A percentile compares a stretch with the other conserved stretches of the same genome.
These are phyloP conservation scores for Biscogniauxia sp. DNA, from an alignment of 2,329 filamentous ascomycete species.

Conservation along the genomic window DNA sequence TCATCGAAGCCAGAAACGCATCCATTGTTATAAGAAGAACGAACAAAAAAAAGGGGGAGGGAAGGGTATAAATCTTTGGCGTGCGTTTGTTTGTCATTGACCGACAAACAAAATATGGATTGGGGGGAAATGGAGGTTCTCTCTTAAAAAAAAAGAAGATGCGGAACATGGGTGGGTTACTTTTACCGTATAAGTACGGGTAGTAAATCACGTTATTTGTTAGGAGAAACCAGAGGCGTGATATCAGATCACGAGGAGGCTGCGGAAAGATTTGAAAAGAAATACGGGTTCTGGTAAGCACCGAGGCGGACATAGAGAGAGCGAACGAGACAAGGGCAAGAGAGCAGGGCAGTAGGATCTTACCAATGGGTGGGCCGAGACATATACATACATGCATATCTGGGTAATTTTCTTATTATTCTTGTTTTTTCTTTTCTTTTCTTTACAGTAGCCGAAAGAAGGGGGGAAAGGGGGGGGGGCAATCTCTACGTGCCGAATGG, in stretches of 20 bases:
- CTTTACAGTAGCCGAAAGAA: slow-evolving; percentile 2
- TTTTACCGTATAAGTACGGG: no score
- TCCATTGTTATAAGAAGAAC: not conserved
- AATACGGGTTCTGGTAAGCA: not conserved
- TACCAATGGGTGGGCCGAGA: not conserved
- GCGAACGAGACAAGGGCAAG: not conserved
- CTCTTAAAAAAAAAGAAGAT: no score
- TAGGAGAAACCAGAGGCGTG: no score
- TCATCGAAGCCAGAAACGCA: not conserved
- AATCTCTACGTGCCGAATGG: slow-evolving; percentile 10
- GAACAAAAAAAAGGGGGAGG: not conserved
- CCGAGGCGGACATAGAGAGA: not conserved
- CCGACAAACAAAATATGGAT: no score
- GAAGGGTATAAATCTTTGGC: no score
- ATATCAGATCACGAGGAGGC: no score
- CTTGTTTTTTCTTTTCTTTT: not conserved
- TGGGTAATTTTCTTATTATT: not conserved
- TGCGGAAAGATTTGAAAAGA: no score
- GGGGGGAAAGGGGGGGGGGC: not conserved
- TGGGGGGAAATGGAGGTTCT: no score
- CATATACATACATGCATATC: not conserved
- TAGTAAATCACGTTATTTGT: no score
- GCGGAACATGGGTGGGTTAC: no score
- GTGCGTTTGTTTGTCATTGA: no score
- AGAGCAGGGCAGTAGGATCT: not conserved